These are phyloP conservation scores for Penicillium polonicum DNA, from an alignment of 2,329 filamentous ascomycete species.

Conservation along the genomic window DNA sequence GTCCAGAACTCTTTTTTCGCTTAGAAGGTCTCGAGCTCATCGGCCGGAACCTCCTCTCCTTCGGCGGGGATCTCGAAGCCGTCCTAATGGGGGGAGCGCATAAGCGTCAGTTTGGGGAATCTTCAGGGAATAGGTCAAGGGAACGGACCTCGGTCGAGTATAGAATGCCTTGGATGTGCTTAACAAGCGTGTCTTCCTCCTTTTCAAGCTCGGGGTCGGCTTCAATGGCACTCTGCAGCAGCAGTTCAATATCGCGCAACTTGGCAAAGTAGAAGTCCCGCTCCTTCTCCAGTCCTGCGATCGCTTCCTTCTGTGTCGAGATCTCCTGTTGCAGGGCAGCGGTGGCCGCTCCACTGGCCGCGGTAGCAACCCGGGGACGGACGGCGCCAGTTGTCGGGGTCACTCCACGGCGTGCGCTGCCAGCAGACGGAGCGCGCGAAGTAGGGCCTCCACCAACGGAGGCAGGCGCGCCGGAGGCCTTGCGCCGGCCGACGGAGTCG, in stretches of 20 bases:
- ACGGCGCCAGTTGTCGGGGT: slow-evolving; percentile 59
- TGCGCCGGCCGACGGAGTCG: slow-evolving; percentile 81
- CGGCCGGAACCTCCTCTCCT: slow-evolving; percentile 58
- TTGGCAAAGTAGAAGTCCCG: slow-evolving; percentile 99
- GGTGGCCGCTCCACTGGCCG: slow-evolving; percentile 54
- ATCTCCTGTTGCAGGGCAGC: slow-evolving; percentile 83
- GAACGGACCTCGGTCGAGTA: slow-evolving; percentile 81
- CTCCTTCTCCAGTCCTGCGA: slow-evolving; percentile 91
- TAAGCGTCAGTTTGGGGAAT: not conserved
- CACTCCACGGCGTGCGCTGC: slow-evolving; percentile 56
- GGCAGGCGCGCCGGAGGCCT: slow-evolving; percentile 67
- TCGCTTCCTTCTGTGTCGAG: slow-evolving; percentile 85
- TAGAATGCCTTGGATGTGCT: slow-evolving; percentile 93
- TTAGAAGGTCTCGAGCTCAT: slow-evolving; percentile 46
- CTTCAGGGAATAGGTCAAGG: not conserved
- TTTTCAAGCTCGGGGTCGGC: slow-evolving; percentile 91
- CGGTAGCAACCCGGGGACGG: slow-evolving; percentile 48
- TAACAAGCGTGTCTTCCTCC: slow-evolving; percentile 86
- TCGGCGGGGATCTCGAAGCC: slow-evolving; percentile 77
- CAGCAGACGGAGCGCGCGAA: slow-evolving; percentile 46
- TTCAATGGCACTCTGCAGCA: slow-evolving; percentile 90
- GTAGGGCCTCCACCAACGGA: slow-evolving; percentile 40
- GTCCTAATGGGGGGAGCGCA: slow-evolving; percentile 24
- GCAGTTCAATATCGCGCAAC: slow-evolving; percentile 90
- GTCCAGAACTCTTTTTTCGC: slow-evolving; percentile 3